A percentile compares a stretch with the other conserved stretches of the same genome.
These are phyloP conservation scores for Colletotrichum karsti DNA, from an alignment of 2,329 filamentous ascomycete species.

Conservation along the genomic window DNA sequence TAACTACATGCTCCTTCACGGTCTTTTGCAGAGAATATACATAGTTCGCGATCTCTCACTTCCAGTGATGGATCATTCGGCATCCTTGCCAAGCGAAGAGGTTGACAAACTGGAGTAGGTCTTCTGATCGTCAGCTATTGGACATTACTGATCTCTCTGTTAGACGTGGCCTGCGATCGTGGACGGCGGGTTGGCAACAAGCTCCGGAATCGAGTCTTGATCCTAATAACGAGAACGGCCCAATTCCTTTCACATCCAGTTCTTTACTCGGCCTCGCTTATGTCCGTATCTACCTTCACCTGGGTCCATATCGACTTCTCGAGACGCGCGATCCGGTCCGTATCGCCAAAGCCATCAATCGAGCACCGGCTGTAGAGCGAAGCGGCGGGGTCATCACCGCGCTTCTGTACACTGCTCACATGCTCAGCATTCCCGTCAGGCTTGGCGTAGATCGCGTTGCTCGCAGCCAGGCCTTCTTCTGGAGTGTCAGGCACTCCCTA, in stretches of 20 bases:
- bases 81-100: constrained; percentile 42
- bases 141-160: neutral
- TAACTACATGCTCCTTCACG: constrained; percentile 47
- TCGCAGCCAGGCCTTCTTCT: constrained; percentile 63
- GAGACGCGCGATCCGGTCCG: constrained; percentile 50
- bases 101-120: constrained; percentile 45
- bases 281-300: constrained; percentile 53
- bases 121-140: neutral
- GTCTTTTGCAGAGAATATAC: constrained; percentile 46
- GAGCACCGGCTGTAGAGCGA: constrained; percentile 50
- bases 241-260: constrained; percentile 53
- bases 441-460: constrained; percentile 63
- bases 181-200: constrained; percentile 49
- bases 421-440: constrained; percentile 63
- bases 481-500: constrained; percentile 65
- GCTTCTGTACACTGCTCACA: constrained; percentile 61
- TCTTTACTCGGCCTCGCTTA: constrained; percentile 55
- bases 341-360: constrained; percentile 48
- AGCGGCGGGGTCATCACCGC: constrained; percentile 58
- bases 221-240: constrained; percentile 49
- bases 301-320: constrained; percentile 51
- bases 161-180: constrained; percentile 44
- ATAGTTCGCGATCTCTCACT: constrained; percentile 46
- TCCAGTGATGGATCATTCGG: constrained; percentile 41
- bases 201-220: constrained; percentile 47